Base-by-base conservation (phyloP, 352 stramenopile genomes). In the Globisporangium parvum region DNA sequence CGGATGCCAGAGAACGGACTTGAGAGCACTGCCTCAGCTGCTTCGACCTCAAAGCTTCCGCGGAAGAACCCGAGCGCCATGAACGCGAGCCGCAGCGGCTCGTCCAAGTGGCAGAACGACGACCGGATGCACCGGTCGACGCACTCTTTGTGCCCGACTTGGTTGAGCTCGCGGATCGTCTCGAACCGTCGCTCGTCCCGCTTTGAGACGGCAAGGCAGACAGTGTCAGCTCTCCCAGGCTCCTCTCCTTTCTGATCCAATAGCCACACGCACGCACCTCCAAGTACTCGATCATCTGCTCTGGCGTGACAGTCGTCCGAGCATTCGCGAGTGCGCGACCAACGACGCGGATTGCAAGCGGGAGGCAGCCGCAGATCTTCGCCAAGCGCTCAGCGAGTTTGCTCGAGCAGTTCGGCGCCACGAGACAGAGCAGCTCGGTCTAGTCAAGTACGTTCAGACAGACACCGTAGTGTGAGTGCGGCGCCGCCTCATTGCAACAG, bases 1-100 rank as follows among this genome's bases (percentile, higher is more conserved):
- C 64, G 66, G 28, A 47, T 50, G 18, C 62, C 50, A 12, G 66
- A 53, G 21, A 65, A 72, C 47, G 75, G 59, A 47, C 75, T 76
- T n/a, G 71, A 87, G 4, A 93, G 57, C 40, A 93, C 75, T 24
- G 83, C 78, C 47, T 83, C 69, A 17, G 79, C 83, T 9, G 83
- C 83, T 51, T 82, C 69, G 20, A 85, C 66, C 45, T 91, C 78
- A 35, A 93, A 93, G 20, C 66, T 86, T 50, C 83, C 80, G 23
- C 83, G 78, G 55, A 93, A 93, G 46, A 93, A 88, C 14, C 83
- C 83, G 31, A 93, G 74, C 18, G 77, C 80, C 80, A 93, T 91
- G 47, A 93, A 93, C 1, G 80, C 82, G 20, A 90, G 65, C n/a
- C 72, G 76, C 21, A 91, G 64, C 9, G 78, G 66, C 33, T 86